Evolutionary conservation across 768 basidiomycete species (phyloP), one percentile per base, ranked within the genome.

Genomic region (Xerocomellus amylosporus): DNA sequence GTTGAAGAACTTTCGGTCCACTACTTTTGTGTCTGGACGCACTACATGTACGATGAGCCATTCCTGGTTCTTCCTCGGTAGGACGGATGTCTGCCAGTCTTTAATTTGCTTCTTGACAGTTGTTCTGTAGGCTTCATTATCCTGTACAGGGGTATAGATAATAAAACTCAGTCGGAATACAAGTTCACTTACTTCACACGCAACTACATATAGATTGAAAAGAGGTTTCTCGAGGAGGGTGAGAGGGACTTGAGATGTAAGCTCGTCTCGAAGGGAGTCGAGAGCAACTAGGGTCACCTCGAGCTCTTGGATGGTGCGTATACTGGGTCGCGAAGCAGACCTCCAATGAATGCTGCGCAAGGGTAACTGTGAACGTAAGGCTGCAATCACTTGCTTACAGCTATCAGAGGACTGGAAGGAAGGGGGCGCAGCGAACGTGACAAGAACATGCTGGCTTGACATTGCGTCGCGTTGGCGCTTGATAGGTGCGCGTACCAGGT

Each of bases 331-430:
- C 2, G 85, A 81, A 5, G 80, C 64, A 17, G 89, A 81, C 70
- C 90, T 95, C 95, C 97, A 98, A 71, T 98, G 92, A 26, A 98
- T 81, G 71, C 88, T 95, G 47, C 87, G 84, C 49, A 99, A 76
- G 0, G 97, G 97, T 7, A 91, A 71, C 61, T 89, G 90, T 2
- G 83, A 79, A n/a, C 76, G 69, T 33, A 93, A 73, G 4, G 87
- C 82, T 17, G 75, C 70, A 56, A 83, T 77, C 26, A 90, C 79
- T 66, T 89, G 86, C 54, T 75, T 79, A 85, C 90, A 93, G 64
- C 79, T 84, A 37, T 84, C 82, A 1, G 91, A 89, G 8, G 83
- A 75, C 22, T 88, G 75, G 62, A 87, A 85, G 33, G 80, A 68
- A 19, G 78, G 78, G 8, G 86, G 76, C 3, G 85, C 83, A 28